Conservation (phyloP, 2,329 filamentous ascomycete species). For the Furcasterigmium furcatum region DNA sequence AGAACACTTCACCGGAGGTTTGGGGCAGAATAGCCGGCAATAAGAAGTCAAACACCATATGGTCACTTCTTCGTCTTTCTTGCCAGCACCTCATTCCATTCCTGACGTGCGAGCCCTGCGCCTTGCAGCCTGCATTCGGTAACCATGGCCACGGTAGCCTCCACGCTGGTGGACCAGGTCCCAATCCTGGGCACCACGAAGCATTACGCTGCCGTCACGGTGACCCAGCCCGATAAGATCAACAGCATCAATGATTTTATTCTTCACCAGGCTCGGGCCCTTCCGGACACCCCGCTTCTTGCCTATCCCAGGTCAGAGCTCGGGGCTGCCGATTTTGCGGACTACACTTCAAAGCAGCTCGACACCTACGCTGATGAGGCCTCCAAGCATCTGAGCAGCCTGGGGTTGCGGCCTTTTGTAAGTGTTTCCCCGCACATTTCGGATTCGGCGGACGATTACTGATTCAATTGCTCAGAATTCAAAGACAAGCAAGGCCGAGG, state of each 20-base stretch:
- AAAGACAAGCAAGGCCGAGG: constrained; percentile 20
- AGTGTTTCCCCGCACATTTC: background rate
- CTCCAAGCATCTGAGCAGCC: constrained; percentile 8
- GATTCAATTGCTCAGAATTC: constrained; percentile 3
- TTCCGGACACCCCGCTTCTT: constrained; percentile 17
- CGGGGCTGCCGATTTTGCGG: constrained; percentile 15
- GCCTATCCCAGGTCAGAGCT: constrained; percentile 15
- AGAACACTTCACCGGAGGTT: no score
- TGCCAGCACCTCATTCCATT: no score
- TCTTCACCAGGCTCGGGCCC: constrained; percentile 12
- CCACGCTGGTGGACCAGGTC: background rate
- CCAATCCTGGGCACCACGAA: background rate
- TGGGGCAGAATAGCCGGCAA: no score
- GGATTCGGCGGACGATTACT: background rate
- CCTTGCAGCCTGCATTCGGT: no score
- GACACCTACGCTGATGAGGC: constrained; percentile 18
- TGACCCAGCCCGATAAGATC: constrained; percentile 7
- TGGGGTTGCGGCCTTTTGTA: constrained; percentile 10
- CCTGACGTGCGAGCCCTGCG: no score
- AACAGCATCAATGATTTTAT: constrained; percentile 18
- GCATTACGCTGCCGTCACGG: background rate
- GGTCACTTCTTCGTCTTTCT: no score
- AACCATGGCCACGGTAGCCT: background rate
- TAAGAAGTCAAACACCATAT: no score
- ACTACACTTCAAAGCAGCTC: constrained; percentile 18